A percentile compares a stretch with the other conserved stretches of the same genome.
Evolutionary conservation across 164 flowering plant genomes (phyloP).

Genomic region (Liriodendron chinense): DNA sequence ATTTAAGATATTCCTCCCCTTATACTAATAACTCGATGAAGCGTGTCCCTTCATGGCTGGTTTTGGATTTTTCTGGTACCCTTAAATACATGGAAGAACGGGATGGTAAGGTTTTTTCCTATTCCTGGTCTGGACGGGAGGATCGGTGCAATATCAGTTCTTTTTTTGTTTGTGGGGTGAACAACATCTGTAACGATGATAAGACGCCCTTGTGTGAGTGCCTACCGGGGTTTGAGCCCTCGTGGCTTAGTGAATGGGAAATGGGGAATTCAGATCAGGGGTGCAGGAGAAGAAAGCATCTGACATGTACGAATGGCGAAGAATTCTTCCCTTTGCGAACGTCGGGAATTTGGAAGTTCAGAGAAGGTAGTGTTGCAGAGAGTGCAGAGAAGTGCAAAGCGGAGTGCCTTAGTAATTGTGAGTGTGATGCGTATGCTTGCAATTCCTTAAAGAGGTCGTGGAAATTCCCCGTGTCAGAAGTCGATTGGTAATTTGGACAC

Average conservation of each 20-base stretch:
- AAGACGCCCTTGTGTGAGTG: not conserved
- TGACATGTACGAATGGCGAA: not conserved
- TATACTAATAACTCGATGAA: not conserved
- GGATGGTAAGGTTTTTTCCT: not conserved
- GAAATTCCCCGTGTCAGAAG: no score
- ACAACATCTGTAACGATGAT: not conserved
- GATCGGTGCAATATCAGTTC: not conserved
- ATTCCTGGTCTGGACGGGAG: not conserved
- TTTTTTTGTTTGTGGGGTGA: not conserved
- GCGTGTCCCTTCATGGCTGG: no score
- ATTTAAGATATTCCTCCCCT: not conserved
- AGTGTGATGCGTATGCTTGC: slow-evolving; percentile 5
- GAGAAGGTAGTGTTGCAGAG: no score
- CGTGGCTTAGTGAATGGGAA: slow-evolving; percentile 25
- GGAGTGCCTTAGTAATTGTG: not conserved
- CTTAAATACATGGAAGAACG: not conserved
- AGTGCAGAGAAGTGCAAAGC: not conserved
- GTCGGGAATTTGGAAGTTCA: not conserved
- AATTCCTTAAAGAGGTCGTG: no score
- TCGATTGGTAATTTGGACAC: no score
- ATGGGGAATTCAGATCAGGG: not conserved
- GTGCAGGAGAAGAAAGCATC: not conserved
- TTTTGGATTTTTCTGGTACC: not conserved
- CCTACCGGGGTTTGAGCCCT: not conserved
- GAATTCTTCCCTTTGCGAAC: not conserved